Percentiles rank a stretch among this genome's conserved stretches.
Evolutionary conservation across 768 basidiomycete genomes (phyloP).

Genomic region (Lentinula boryana): DNA sequence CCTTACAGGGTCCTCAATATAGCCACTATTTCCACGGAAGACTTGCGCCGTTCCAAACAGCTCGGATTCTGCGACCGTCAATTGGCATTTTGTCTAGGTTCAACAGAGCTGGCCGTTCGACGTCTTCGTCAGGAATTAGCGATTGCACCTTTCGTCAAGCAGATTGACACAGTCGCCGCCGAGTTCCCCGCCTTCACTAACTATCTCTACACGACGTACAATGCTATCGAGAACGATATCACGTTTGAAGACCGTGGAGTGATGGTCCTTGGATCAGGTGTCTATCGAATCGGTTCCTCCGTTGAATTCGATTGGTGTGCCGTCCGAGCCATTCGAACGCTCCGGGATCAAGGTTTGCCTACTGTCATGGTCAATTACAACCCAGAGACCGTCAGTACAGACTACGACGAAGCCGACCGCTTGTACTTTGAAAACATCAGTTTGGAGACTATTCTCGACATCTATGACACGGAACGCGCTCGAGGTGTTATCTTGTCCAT

Average conservation of each 20-base stretch:
- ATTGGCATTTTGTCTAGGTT: conserved; percentile 74
- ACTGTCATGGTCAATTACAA: conserved; percentile 99
- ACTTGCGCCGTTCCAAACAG: conserved; percentile 83
- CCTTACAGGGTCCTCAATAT: conserved; percentile 52
- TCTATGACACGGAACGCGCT: conserved; percentile 88
- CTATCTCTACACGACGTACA: conserved; percentile 98
- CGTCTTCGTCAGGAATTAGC: conserved; percentile 78
- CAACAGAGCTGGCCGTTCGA: conserved; percentile 91
- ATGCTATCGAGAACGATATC: conserved; percentile 91
- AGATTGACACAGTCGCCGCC: conserved; percentile 98
- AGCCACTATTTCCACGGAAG: conserved; percentile 51
- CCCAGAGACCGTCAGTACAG: conserved; percentile 97
- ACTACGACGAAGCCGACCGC: conserved; percentile 97
- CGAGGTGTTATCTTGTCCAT: conserved; percentile 93
- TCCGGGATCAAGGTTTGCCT: conserved; percentile 90
- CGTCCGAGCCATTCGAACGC: conserved; percentile 91
- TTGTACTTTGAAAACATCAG: conserved; percentile 99
- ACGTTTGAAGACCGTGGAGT: conserved; percentile 87
- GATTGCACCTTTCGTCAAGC: conserved; percentile 91
- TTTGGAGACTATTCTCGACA: conserved; percentile 92
- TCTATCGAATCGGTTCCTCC: conserved; percentile 97
- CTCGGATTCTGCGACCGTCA: conserved; percentile 95
- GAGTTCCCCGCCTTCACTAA: conserved; percentile 99
- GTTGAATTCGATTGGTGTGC: conserved; percentile 99
- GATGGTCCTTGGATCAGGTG: conserved; percentile 97